Evolutionary conservation across 495 filamentous ascomycete species (phyloP), one percentile per base, ranked within the genome.

Genomic region (Penicillium fimorum): DNA sequence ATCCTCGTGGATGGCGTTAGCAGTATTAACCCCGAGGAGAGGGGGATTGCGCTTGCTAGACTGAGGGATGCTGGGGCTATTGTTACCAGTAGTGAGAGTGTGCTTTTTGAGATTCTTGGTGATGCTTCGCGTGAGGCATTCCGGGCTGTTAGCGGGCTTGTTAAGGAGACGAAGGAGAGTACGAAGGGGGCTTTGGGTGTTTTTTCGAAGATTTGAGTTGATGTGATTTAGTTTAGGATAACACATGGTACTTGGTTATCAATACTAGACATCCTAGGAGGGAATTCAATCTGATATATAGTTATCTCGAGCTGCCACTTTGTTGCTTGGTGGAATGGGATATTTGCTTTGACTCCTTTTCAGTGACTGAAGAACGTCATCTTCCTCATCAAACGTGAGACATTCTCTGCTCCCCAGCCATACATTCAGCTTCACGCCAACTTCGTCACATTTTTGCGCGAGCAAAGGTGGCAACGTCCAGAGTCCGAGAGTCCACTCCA

Each of bases 1-100:
- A 74, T 97, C 5, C 71, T 97, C 8, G 90, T 91, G n/a, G 94
- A 98, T 73, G 94, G 85, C 32, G 91, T 97, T 24, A 91, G 86
- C 59, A 91, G 87, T 71, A 87, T 88, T 63, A 94, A 96, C 72
- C 69, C 75, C 20, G 85, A 89, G 67, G 94, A 98, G 75, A 76
- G 93, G 30, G 82, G 80, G 1, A 74, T 97, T 63, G 93, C 94
- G 58, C 74, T 98, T 35, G 84, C 77, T 32, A 66, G 94, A 58
- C 65, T 98, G 71, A 71, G 89, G 63, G 77, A 77, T 62, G 91
- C 85, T 40, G 93, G 93, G 0, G 93, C 85, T 35, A 74, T 84
- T 12, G 82, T 98, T 15, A 96, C 91, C 46, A 90, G 86, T 44
- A 95, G 90, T 72, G 94, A 98, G 84, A 88, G 90, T 70, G 89